A percentile compares a stretch with the other conserved stretches of the same genome.
Evolutionary conservation across 192 early-diverging fungal genomes (phyloP).

Genomic region (Coemansia pectinata): DNA sequence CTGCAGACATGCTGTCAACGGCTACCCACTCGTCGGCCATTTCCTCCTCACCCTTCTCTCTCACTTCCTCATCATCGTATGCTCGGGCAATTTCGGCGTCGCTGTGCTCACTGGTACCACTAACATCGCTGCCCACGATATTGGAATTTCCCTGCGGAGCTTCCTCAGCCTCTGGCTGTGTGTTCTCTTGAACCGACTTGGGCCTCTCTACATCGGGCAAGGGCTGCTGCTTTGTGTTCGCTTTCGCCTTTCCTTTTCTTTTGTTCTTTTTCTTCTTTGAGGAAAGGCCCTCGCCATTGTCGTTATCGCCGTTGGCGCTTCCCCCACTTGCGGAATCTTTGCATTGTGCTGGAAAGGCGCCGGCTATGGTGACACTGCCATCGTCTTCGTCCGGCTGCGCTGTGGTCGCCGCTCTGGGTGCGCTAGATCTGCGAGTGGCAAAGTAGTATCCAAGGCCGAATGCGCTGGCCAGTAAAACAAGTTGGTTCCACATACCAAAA

Average conservation of each 20-base stretch:
- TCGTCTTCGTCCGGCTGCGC: not conserved
- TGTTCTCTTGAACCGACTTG: not conserved
- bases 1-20: constrained; percentile 10
- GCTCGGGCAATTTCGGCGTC: not conserved
- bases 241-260: not conserved
- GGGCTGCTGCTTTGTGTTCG: constrained; percentile 6
- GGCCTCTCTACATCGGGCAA: not conserved
- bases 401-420: not conserved
- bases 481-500: constrained; percentile 26
- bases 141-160: not conserved
- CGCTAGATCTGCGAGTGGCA: constrained; percentile 5
- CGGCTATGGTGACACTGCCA: not conserved
- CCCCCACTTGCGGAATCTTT: not conserved
- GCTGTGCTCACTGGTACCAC: not conserved
- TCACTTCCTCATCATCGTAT: not conserved
- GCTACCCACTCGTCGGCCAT: constrained; percentile 28
- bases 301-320: not conserved
- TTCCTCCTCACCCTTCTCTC: not conserved
- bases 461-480: constrained; percentile 14
- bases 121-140: not conserved
- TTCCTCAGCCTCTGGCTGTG: not conserved
- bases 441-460: constrained; percentile 40
- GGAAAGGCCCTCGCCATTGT: constrained; percentile 6
- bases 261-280: constrained; percentile 13
- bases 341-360: constrained; percentile 16